Conservation (phyloP, 1,284 basidiomycete species). For the Microbotryomycetes sp. region DNA sequence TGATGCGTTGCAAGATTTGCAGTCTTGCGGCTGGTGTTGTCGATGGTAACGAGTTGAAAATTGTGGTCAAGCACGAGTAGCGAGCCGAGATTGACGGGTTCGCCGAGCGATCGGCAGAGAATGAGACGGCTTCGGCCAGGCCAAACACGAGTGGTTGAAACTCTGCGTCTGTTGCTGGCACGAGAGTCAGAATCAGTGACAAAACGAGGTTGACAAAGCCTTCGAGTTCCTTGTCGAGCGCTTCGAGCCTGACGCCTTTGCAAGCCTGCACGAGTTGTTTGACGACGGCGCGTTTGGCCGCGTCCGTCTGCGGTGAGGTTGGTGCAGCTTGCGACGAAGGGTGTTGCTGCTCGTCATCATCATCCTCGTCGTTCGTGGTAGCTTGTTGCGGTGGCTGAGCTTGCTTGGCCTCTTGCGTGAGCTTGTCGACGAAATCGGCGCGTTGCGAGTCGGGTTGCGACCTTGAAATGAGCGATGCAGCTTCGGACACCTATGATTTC, state of each 20-base stretch:
- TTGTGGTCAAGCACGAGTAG: conserved; percentile 63
- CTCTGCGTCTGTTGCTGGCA: conserved; percentile 15
- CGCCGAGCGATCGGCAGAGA: conserved; percentile 12
- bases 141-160: conserved; percentile 12
- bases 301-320: conserved; percentile 8
- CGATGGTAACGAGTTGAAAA: conserved; percentile 71
- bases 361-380: conserved; percentile 3
- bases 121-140: conserved; percentile 18
- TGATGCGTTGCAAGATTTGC: conserved; percentile 55
- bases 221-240: conserved; percentile 27
- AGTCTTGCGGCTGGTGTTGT: conserved; percentile 53
- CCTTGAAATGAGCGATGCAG: conserved; percentile 17
- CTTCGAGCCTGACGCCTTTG: conserved; percentile 9
- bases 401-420: conserved; percentile 10
- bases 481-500: conserved; percentile 15
- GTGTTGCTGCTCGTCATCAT: conserved; percentile 4
- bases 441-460: conserved; percentile 15
- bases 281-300: conserved; percentile 18
- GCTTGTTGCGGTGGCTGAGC: background rate
- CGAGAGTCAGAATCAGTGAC: conserved; percentile 22
- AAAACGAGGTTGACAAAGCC: conserved; percentile 31
- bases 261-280: conserved; percentile 6
- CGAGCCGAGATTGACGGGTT: conserved; percentile 26
- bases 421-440: conserved; percentile 9
- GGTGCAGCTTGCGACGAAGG: background rate